Evolutionary conservation across 768 basidiomycete species (phyloP).

Genomic region (Termitomyces sp.): DNA sequence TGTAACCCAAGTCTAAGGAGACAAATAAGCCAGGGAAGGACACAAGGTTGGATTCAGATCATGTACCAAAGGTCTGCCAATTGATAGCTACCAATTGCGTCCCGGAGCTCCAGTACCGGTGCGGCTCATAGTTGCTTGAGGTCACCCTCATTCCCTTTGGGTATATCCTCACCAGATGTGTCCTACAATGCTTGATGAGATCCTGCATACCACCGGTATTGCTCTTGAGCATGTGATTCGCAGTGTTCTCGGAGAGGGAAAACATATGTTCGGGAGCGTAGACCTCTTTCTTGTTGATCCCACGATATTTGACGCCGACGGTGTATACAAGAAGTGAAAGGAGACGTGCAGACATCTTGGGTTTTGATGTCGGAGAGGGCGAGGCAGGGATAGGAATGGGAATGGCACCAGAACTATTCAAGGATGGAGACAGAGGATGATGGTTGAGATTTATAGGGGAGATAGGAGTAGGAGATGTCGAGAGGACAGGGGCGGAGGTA

Average conservation of each 20-base stretch:
- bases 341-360: conserved; percentile 73
- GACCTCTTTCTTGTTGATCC: conserved; percentile 84
- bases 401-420: conserved; percentile 7
- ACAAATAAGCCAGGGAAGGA: background rate
- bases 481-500: background rate
- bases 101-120: conserved; percentile 88
- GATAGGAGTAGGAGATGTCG: background rate
- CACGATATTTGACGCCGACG: conserved; percentile 91
- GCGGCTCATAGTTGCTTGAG: conserved; percentile 89
- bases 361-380: conserved; percentile 35
- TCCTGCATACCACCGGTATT: conserved; percentile 17
- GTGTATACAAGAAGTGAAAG: conserved; percentile 89
- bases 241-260: conserved; percentile 84
- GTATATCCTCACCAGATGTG: conserved; percentile 84
- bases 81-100: conserved; percentile 92
- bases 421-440: no score
- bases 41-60: background rate
- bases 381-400: conserved; percentile 9
- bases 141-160: conserved; percentile 81
- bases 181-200: conserved; percentile 86
- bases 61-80: conserved; percentile 92
- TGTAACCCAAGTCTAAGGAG: conserved; percentile 73
- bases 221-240: conserved; percentile 70
- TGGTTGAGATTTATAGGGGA: background rate
- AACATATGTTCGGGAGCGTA: conserved; percentile 90